Conservation (phyloP, 2,329 filamentous ascomycete genomes). For the Trichoderma atroviride region DNA sequence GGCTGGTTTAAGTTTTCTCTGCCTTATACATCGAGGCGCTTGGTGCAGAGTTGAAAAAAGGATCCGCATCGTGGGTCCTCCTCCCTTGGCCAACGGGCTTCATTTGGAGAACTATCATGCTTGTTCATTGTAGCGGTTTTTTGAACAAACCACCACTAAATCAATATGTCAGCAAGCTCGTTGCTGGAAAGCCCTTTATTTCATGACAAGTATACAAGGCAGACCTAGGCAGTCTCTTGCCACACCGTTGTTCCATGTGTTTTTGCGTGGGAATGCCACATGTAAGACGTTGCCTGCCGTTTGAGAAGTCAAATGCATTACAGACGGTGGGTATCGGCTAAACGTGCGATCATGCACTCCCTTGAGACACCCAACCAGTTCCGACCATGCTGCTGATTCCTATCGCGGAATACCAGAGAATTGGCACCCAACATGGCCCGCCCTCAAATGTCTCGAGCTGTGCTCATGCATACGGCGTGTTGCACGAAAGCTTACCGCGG, state of each 20-base stretch:
- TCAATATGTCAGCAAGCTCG: not conserved
- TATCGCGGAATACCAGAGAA: not conserved
- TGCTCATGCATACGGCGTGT: not conserved
- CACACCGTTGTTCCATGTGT: not conserved
- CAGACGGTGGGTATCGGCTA: not conserved
- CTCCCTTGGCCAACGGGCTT: not conserved
- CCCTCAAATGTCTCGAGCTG: not conserved
- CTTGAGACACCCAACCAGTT: slow-evolving; percentile 17
- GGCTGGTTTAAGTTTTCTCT: not conserved
- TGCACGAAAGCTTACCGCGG: not conserved
- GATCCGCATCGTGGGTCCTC: not conserved
- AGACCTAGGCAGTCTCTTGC: not conserved
- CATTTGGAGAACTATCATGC: not conserved
- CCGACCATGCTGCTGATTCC: not conserved
- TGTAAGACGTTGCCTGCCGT: not conserved
- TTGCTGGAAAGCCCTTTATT: not conserved
- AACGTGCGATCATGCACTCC: slow-evolving; percentile 6
- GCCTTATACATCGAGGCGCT: not conserved
- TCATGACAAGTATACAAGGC: not conserved
- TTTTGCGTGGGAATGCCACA: not conserved
- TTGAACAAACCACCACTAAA: not conserved
- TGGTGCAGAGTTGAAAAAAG: not conserved
- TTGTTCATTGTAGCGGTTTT: not conserved
- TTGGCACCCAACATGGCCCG: not conserved
- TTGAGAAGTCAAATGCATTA: not conserved